Percentiles rank a stretch among this genome's conserved stretches.
phyloP scores from a whole-genome alignment of 805 yeast genomes.

The Geotrichum ghanense region DNA sequence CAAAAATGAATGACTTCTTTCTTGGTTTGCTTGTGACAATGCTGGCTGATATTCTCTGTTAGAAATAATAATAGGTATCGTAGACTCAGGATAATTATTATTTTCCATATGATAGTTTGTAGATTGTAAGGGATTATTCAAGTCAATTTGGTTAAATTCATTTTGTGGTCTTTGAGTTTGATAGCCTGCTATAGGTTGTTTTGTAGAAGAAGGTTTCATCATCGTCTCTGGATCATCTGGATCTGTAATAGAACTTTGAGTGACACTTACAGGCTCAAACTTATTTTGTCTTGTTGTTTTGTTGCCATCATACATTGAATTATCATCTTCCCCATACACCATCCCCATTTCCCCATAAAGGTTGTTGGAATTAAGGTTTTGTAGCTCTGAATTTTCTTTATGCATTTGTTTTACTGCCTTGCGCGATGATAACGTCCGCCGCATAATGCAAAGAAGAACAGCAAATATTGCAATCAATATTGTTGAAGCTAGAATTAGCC shows the following conservation, averaged over 20 bases:
- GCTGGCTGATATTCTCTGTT: no score
- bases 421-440: constrained; percentile 41
- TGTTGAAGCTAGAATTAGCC: constrained; percentile 67
- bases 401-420: constrained; percentile 15
- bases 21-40: no score
- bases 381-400: constrained; percentile 12
- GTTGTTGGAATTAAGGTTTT: constrained; percentile 8
- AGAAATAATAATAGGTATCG: no score
- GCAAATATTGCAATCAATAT: constrained; percentile 52
- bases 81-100: no score
- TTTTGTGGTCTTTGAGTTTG: no score
- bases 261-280: not conserved
- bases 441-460: constrained; percentile 56
- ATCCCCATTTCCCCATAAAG: not conserved
- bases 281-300: not conserved
- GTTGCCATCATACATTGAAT: not conserved
- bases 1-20: no score
- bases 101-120: no score
- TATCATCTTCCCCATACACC: not conserved
- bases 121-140: no score
- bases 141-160: no score
- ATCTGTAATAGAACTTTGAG: not conserved
- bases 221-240: not conserved
- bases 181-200: no score
- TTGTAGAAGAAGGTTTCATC: no score